Evolutionary conservation across 2,329 filamentous ascomycete genomes (phyloP), one percentile per base, ranked within the genome.

Genomic region (Fusarium redolens): DNA sequence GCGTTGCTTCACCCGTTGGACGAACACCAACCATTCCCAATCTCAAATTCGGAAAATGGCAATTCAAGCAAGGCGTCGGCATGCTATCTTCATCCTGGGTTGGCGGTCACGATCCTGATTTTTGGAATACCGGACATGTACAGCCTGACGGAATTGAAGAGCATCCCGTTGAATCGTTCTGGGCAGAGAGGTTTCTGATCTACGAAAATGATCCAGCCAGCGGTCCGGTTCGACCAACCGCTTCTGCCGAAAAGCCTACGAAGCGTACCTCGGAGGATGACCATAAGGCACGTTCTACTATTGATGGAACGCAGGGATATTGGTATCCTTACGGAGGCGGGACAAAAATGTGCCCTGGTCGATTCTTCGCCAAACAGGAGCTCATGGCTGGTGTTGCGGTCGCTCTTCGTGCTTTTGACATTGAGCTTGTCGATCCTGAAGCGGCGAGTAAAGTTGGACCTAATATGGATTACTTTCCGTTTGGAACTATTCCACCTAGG

Each of bases 321-420:
- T 83, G 77, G 71, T 77, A 82, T 6, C 81, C 81, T 1, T 83
- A 77, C 31, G 81, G 82, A 0, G 81, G 81, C 5, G 80, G 81
- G 1, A 64, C 66, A 8, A 75, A 76, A 12, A 77, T 81, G 28
- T 84, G 82, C 31, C 82, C 81, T 0, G 81, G 82, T 3, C 78
- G 79, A 0, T 79, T 80, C 43, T 83, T 81, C 38, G 80, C 82
- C 3, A 83, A 83, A 37, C 75, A 77, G 18, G 78, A 83, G 55
- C 75, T 80, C 1, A 77, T 82, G 38, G 65, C 78, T 3, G 75
- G 75, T 0, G 69, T 81, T 18, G 79, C 80, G 3, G 44, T 82
- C 30, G 74, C 82, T 22, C 65, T 82, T 12, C 66, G 71, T 0
- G 76, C 73, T 18, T 82, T 79, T 52, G 79, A 82, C 18, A 77